phyloP scores from a whole-genome alignment of 2,329 filamentous ascomycete genomes.

The Alternaria ventricosa region DNA sequence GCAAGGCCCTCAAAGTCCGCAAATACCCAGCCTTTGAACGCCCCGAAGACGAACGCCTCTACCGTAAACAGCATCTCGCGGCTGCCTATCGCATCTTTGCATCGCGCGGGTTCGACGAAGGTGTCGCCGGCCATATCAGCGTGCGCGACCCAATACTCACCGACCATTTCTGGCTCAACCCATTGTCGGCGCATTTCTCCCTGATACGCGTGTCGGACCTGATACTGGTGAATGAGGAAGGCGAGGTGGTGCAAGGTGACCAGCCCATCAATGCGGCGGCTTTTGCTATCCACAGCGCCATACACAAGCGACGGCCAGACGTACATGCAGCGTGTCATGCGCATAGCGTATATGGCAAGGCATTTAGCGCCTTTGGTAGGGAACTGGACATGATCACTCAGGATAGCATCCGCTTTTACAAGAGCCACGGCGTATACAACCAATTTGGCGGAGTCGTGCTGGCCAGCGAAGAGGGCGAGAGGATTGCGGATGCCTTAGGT shows the following conservation, averaged over 20 bases:
- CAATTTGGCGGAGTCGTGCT: constrained; percentile 53
- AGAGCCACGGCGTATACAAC: constrained; percentile 50
- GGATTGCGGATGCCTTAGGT: constrained; percentile 51
- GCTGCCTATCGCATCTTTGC: constrained; percentile 53
- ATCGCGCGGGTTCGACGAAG: constrained; percentile 49
- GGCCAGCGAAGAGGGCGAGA: constrained; percentile 52
- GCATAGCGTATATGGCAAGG: constrained; percentile 56
- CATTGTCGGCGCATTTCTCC: constrained; percentile 54
- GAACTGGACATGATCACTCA: constrained; percentile 58
- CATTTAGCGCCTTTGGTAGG: constrained; percentile 55
- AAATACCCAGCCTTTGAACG: constrained; percentile 51
- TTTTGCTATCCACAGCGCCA: constrained; percentile 56
- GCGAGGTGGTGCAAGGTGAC: constrained; percentile 50
- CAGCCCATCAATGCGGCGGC: constrained; percentile 55
- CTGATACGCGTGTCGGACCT: constrained; percentile 52
- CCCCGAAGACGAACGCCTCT: constrained; percentile 51
- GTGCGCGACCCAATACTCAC: constrained; percentile 46
- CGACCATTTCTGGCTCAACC: constrained; percentile 52
- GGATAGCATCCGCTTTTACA: constrained; percentile 53
- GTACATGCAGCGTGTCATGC: constrained; percentile 54
- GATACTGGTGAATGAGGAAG: constrained; percentile 54
- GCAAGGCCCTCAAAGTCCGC: constrained; percentile 55
- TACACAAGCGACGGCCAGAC: constrained; percentile 47
- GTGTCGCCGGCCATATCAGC: constrained; percentile 56
- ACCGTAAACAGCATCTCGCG: constrained; percentile 55